Percentiles rank a stretch among this genome's conserved stretches.
These are phyloP conservation scores for Euphorbia lathyris DNA, from an alignment of 345 rosid species.

Conservation along the genomic window DNA sequence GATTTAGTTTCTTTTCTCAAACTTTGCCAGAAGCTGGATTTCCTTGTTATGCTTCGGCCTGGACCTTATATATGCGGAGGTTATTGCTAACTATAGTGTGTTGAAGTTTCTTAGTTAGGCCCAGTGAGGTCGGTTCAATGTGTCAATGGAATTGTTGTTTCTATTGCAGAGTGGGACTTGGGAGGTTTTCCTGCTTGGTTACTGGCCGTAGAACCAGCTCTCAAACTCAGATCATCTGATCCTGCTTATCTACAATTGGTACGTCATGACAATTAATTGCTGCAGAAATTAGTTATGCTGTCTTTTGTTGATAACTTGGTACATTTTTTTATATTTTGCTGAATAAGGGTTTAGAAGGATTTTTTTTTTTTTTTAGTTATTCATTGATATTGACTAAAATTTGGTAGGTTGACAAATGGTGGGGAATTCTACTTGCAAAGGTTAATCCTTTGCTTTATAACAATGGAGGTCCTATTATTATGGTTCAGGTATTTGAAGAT, in stretches of 20 bases:
- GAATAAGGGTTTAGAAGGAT: background rate
- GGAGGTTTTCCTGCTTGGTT: constrained; percentile 97
- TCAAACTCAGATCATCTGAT: constrained; percentile 73
- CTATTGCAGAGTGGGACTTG: constrained; percentile 83
- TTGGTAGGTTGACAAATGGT: constrained; percentile 80
- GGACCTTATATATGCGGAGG: constrained; percentile 98
- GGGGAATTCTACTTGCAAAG: constrained; percentile 72
- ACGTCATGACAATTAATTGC: constrained; percentile 13
- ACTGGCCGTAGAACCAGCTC: constrained; percentile 62
- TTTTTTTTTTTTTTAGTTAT: background rate
- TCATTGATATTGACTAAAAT: background rate
- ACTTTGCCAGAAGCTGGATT: constrained; percentile 74
- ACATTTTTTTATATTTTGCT: background rate
- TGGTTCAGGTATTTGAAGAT: constrained; percentile 69
- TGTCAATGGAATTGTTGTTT: background rate
- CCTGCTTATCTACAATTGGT: constrained; percentile 68
- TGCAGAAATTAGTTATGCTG: background rate
- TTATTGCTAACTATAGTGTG: constrained; percentile 18
- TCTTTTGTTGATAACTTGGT: background rate
- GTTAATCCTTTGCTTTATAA: constrained; percentile 63
- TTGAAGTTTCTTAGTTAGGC: background rate
- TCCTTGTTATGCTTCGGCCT: constrained; percentile 85
- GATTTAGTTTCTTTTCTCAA: constrained; percentile 66
- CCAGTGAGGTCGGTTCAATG: background rate
- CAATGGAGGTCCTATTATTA: constrained; percentile 84